These are phyloP conservation scores for Didymella arachidicola DNA, from an alignment of 2,329 filamentous ascomycete genomes.

Conservation along the genomic window DNA sequence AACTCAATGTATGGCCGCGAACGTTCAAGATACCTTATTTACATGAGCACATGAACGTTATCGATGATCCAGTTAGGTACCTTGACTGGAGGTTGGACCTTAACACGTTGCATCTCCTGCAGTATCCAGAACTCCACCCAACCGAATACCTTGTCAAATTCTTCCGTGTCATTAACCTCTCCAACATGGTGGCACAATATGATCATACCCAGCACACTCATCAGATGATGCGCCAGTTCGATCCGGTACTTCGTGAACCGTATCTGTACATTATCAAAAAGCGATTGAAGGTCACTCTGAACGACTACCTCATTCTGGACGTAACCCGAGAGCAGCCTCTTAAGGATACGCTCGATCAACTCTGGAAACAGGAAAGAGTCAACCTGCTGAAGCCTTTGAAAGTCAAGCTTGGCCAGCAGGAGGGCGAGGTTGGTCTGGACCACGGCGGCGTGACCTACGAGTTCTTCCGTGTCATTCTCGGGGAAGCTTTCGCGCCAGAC, in stretches of 20 bases:
- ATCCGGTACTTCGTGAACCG: constrained; percentile 33
- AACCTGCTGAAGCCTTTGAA: constrained; percentile 88
- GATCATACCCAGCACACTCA: constrained; percentile 56
- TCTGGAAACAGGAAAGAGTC: constrained; percentile 84
- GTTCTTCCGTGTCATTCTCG: constrained; percentile 86
- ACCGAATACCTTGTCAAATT: constrained; percentile 77
- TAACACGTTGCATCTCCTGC: constrained; percentile 75
- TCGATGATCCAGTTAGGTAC: constrained; percentile 72
- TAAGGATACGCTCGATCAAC: constrained; percentile 72
- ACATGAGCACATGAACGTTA: constrained; percentile 75
- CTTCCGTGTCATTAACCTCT: constrained; percentile 88
- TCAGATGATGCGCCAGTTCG: constrained; percentile 40
- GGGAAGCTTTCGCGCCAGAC: constrained; percentile 77
- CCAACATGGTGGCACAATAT: constrained; percentile 81
- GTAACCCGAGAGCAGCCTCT: constrained; percentile 54
- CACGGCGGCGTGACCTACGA: constrained; percentile 96
- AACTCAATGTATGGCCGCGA: constrained; percentile 61
- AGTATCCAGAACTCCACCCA: constrained; percentile 82
- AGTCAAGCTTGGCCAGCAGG: constrained; percentile 78
- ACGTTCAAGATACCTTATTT: constrained; percentile 80
- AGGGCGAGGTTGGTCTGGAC: constrained; percentile 89
- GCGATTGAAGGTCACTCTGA: constrained; percentile 46
- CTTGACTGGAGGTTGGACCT: constrained; percentile 71
- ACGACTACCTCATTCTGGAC: constrained; percentile 54
- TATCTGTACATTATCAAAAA: constrained; percentile 39